phyloP scores from a whole-genome alignment of 2,329 filamentous ascomycete genomes.

The Lizonia empirigonia region DNA sequence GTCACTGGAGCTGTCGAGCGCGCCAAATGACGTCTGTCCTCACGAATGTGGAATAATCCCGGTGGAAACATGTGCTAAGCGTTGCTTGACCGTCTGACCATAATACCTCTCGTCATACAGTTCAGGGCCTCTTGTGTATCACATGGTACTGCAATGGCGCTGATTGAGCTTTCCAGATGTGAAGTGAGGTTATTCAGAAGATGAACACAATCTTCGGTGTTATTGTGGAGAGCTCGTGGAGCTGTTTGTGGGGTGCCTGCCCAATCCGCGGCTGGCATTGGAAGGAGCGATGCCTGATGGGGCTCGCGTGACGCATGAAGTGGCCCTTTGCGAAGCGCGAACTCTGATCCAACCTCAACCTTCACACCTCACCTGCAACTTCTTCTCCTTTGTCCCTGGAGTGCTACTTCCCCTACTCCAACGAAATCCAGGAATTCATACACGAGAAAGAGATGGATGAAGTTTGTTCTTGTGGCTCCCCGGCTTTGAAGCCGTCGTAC shows the following conservation, averaged over 20 bases:
- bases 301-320: slow-evolving; percentile 11
- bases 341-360: slow-evolving; percentile 13
- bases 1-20: slow-evolving; percentile 12
- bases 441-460: neutral
- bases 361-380: slow-evolving; percentile 1
- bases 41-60: slow-evolving; percentile 1
- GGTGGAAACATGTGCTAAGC: slow-evolving; percentile 1
- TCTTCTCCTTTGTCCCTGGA: neutral
- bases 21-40: slow-evolving; percentile 8
- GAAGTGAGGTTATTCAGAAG: neutral
- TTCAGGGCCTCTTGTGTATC: neutral
- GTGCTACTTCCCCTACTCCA: neutral
- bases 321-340: slow-evolving; percentile 5
- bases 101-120: neutral
- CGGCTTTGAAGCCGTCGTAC: neutral
- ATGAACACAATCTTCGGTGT: neutral
- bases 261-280: slow-evolving; percentile 6
- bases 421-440: neutral
- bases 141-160: neutral
- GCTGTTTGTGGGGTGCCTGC: slow-evolving; percentile 9
- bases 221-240: slow-evolving; percentile 12
- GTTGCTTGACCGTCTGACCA: neutral
- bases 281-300: slow-evolving; percentile 12
- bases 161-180: neutral
- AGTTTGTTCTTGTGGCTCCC: no score